Evolutionary conservation across 108 stramenopile species (phyloP).

Genomic region (Mayamaea pseudoterrestris): DNA sequence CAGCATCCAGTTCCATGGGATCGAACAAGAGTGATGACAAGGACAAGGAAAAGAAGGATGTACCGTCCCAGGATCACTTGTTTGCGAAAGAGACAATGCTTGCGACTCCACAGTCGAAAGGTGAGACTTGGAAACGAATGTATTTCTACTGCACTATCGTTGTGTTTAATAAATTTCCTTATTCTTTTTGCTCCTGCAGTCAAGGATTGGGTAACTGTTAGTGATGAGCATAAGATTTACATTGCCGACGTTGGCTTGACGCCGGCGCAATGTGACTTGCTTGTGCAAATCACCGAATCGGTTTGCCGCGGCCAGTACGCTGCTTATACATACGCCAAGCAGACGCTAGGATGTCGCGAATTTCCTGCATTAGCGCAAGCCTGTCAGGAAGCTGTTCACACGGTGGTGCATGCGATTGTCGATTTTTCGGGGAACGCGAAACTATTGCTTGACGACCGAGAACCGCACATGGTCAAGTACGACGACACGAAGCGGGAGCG

Average conservation of each 20-base stretch:
- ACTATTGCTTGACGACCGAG: conserved; percentile 53
- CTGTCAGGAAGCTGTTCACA: conserved; percentile 26
- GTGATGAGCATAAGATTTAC: conserved; percentile 43
- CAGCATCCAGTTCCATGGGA: no score
- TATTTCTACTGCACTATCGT: no score
- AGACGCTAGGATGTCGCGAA: conserved; percentile 71
- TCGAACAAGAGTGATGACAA: no score
- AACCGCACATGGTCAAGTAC: conserved; percentile 74
- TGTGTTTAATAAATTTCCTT: no score
- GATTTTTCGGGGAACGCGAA: not conserved
- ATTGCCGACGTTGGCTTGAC: conserved; percentile 50
- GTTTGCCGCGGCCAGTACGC: conserved; percentile 49
- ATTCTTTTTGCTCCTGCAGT: conserved; percentile 16
- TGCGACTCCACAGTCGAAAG: no score
- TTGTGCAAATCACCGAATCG: conserved; percentile 42
- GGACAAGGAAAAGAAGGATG: no score
- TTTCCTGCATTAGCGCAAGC: conserved; percentile 33
- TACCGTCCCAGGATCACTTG: no score
- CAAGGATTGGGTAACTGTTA: conserved; percentile 40
- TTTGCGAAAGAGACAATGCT: no score
- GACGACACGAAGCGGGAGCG: conserved; percentile 53
- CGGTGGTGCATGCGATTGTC: conserved; percentile 21
- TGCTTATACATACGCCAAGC: conserved; percentile 71
- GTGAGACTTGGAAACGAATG: no score
- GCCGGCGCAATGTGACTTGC: conserved; percentile 27